A percentile compares a stretch with the other conserved stretches of the same genome.
Evolutionary conservation across 179 eudicot genomes (phyloP).

Genomic region (Silene vulgaris): DNA sequence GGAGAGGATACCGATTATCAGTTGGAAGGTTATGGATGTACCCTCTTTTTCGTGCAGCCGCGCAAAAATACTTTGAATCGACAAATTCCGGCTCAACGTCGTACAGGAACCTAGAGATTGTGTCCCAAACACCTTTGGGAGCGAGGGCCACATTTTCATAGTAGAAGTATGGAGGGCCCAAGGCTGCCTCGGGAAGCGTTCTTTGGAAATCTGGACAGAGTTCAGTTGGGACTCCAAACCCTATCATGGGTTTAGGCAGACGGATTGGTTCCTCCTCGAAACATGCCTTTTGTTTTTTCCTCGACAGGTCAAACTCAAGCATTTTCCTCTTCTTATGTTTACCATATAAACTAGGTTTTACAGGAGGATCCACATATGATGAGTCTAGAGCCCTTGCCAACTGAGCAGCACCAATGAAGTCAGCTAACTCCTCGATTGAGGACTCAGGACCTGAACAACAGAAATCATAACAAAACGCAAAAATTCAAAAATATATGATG

Average conservation of each 20-base stretch:
- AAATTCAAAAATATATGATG: neutral
- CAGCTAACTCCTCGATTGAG: slow-evolving; percentile 39
- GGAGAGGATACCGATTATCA: slow-evolving; percentile 39
- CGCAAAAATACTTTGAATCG: slow-evolving; percentile 59
- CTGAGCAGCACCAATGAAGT: slow-evolving; percentile 60
- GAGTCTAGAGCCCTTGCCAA: slow-evolving; percentile 34
- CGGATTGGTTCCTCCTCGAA: slow-evolving; percentile 5
- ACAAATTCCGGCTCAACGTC: slow-evolving; percentile 73
- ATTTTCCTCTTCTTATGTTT: slow-evolving; percentile 16
- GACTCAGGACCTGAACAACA: slow-evolving; percentile 25
- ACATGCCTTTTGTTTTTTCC: slow-evolving; percentile 16
- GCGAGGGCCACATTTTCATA: slow-evolving; percentile 68
- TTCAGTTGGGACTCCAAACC: slow-evolving; percentile 52
- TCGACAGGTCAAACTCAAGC: neutral
- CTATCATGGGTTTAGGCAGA: slow-evolving; percentile 59
- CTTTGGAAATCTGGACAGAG: neutral
- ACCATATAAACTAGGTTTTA: neutral
- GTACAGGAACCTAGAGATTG: slow-evolving; percentile 46
- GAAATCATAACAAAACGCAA: neutral
- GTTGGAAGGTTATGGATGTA: slow-evolving; percentile 68
- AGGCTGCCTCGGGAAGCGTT: slow-evolving; percentile 38
- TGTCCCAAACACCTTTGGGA: slow-evolving; percentile 70
- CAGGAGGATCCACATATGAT: slow-evolving; percentile 18
- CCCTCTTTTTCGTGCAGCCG: slow-evolving; percentile 69
- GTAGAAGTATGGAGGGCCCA: slow-evolving; percentile 61